Conservation (phyloP, 768 basidiomycete species). For the Mycena polygramma region DNA sequence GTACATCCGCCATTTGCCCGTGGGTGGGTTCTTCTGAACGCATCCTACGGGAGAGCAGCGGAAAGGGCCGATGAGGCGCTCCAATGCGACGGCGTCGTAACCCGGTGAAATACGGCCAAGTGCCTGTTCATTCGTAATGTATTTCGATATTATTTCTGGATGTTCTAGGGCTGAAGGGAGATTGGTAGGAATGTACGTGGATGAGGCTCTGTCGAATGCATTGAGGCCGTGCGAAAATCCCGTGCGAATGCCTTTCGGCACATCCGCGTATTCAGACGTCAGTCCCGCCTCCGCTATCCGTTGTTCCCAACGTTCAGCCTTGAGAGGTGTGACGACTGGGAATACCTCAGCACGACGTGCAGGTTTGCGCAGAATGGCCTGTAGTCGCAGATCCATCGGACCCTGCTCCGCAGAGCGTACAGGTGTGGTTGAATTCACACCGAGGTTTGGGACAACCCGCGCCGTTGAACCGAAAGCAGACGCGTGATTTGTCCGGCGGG, state of each 20-base stretch:
- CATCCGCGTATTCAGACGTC: constrained; percentile 28
- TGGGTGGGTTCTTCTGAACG: constrained; percentile 3
- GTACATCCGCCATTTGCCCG: constrained; percentile 16
- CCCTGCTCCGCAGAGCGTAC: too few relatives aligned
- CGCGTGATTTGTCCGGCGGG: too few relatives aligned
- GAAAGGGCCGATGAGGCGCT: constrained; percentile 32
- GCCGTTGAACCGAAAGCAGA: constrained; percentile 19
- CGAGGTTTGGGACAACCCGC: neutral
- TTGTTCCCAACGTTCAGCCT: constrained; percentile 30
- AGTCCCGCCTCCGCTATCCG: too few relatives aligned
- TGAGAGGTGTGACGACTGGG: constrained; percentile 38
- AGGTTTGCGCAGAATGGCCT: constrained; percentile 20
- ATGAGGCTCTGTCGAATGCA: neutral
- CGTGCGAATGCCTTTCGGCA: constrained; percentile 36
- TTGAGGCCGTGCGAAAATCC: constrained; percentile 35
- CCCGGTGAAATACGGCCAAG: constrained; percentile 4
- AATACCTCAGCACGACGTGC: constrained; percentile 11
- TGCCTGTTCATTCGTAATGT: neutral
- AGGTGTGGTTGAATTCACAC: too few relatives aligned
- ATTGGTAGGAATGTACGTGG: neutral
- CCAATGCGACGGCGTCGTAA: constrained; percentile 5
- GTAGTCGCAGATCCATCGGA: too few relatives aligned
- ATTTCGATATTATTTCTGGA: neutral
- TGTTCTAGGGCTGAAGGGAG: neutral
- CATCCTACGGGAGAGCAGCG: constrained; percentile 23